Conservation (phyloP, 164 flowering plant species). For the Vitis riparia region DNA sequence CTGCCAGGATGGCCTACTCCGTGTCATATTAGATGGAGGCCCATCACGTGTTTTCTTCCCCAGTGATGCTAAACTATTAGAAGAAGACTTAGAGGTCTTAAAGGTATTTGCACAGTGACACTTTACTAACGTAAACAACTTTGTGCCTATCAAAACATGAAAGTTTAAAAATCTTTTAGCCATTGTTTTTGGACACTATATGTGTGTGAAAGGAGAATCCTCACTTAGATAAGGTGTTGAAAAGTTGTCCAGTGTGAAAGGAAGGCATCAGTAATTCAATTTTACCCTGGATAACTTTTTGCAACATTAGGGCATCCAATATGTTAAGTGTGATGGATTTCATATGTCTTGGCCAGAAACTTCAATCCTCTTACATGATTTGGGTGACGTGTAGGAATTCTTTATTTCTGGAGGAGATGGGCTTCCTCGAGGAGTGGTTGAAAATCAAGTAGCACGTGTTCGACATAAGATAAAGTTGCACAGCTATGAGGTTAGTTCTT, state of each 20-base stretch:
- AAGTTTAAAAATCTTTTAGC: not conserved
- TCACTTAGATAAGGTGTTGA: not conserved
- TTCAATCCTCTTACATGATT: not conserved
- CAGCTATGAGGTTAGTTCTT: slow-evolving; percentile 71
- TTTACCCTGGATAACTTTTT: not conserved
- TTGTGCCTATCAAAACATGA: too few relatives aligned
- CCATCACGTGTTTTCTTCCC: slow-evolving; percentile 74
- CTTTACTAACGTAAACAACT: not conserved
- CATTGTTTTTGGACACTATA: not conserved
- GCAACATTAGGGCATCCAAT: not conserved
- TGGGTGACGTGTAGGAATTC: slow-evolving; percentile 59
- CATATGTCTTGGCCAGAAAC: not conserved
- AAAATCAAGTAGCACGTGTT: slow-evolving; percentile 83
- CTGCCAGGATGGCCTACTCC: slow-evolving; percentile 84
- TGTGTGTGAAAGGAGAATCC: not conserved
- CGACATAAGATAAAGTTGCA: slow-evolving; percentile 73
- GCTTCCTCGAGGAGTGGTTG: slow-evolving; percentile 95
- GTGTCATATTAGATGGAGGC: slow-evolving; percentile 94
- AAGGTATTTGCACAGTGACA: slow-evolving; percentile 51
- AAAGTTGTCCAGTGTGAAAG: not conserved
- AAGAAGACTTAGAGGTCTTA: slow-evolving; percentile 84
- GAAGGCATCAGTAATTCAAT: not conserved
- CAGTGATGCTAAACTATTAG: slow-evolving; percentile 74
- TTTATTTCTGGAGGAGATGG: slow-evolving; percentile 99
- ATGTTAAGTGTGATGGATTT: not conserved